Evolutionary conservation across 345 rosid genomes (phyloP), one percentile per base, ranked within the genome.

Genomic region (Garcia nutans): DNA sequence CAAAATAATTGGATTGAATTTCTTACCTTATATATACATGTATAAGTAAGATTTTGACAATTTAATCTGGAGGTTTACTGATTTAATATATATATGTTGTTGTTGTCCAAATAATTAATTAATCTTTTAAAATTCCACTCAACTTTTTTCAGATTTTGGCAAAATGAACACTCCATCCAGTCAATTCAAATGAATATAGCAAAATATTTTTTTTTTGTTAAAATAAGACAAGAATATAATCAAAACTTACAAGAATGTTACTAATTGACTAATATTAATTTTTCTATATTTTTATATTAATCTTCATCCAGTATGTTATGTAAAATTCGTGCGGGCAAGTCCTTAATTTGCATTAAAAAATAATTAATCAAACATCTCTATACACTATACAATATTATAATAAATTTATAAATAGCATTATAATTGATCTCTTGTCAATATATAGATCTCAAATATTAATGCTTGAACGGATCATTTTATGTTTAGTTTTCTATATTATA

Each of bases 401-500:
- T 44, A 47, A 47, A 8, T 47, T 47, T 37, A 37, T 37, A 47
- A 47, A 9, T 52, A 56, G 23, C 44, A 22, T 52, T 5, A 28
- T 13, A 45, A 19, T 41, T 13, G 71, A 58, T 69, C 10, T 54
- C 65, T 77, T 66, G 83, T n/a, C 55, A 70, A 70, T 1, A 47
- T 57, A 26, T 9, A 50, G 69, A 10, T 8, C 13, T 47, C 9
- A 8, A 8, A 47, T 47, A 2, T 47, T 47, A 47, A 57, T 71
- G 65, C 76, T 76, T 71, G 10, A 24, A 76, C 70, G 70, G 37
- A 22, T 57, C 72, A 20, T 50, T 28, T 5, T n/a, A 12, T 56
- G 52, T 22, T 17, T 42, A 10, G 1, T 2, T 22, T 12, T 3
- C 23, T 23, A 11, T 12, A 47, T 13, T 67, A 44, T 55, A 23